Evolutionary conservation across 1,139 yeast species (phyloP).

Genomic region (Saccharomycopsis hybrid): DNA sequence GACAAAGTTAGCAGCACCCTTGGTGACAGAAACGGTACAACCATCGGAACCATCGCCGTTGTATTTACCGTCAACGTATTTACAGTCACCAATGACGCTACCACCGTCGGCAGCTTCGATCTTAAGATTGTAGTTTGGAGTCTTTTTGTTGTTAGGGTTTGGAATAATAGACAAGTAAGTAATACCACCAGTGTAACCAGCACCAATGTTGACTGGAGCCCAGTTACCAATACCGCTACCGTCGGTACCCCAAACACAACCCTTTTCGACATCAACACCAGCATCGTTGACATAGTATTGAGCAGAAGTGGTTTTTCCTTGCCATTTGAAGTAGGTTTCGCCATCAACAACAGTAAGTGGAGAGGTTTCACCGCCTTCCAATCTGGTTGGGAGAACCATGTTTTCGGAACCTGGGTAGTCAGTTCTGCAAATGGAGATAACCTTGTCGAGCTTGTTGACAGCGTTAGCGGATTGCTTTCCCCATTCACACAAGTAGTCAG

Average conservation of each 20-base stretch:
- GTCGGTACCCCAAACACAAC: constrained; percentile 68
- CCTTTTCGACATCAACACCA: constrained; percentile 65
- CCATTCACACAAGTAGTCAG: constrained; percentile 70
- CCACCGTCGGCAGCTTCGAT: constrained; percentile 53
- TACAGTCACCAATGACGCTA: constrained; percentile 53
- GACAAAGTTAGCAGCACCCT: constrained; percentile 65
- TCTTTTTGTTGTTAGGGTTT: constrained; percentile 63
- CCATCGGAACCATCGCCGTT: constrained; percentile 64
- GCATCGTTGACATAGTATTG: constrained; percentile 80
- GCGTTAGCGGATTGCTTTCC: constrained; percentile 59
- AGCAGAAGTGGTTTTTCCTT: constrained; percentile 60
- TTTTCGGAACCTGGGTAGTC: constrained; percentile 88
- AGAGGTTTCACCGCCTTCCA: constrained; percentile 48
- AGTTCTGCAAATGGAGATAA: constrained; percentile 76
- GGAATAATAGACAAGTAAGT: constrained; percentile 75
- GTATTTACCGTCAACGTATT: constrained; percentile 57
- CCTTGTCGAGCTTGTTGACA: constrained; percentile 45
- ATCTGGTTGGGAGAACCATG: constrained; percentile 76
- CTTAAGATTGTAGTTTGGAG: constrained; percentile 64
- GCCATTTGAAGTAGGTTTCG: constrained; percentile 57
- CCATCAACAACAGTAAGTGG: constrained; percentile 64
- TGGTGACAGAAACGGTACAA: constrained; percentile 66
- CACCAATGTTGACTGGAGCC: constrained; percentile 78
- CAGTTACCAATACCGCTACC: constrained; percentile 72
- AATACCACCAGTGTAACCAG: constrained; percentile 57